Conservation (phyloP, 768 basidiomycete genomes). For the Ramaria sp. region DNA sequence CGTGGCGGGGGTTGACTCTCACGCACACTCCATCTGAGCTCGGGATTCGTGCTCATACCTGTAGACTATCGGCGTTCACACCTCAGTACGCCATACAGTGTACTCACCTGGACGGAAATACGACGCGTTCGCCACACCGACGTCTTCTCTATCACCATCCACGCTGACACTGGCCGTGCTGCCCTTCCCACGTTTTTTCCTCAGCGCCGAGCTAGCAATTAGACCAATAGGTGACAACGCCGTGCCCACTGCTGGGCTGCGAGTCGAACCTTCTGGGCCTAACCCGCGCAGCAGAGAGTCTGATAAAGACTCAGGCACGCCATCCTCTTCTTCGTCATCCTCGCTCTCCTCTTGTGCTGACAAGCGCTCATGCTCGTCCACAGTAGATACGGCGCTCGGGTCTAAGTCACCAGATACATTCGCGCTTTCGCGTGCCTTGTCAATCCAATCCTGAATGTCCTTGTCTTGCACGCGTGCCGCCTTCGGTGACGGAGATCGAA, state of each 20-base stretch:
- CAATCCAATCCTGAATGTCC: constrained; percentile 58
- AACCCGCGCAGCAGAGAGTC: neutral
- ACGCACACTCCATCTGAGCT: constrained; percentile 27
- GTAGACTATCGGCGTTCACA: neutral
- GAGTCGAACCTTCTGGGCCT: constrained; percentile 16
- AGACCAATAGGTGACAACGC: constrained; percentile 7
- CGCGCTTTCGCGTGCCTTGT: constrained; percentile 46
- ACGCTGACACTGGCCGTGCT: constrained; percentile 26
- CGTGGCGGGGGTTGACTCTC: constrained; percentile 44
- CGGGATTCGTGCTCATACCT: constrained; percentile 21
- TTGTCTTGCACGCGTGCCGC: constrained; percentile 9
- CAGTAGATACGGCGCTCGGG: constrained; percentile 1
- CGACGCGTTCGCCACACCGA: constrained; percentile 56
- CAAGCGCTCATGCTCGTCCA: constrained; percentile 17
- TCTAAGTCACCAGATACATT: constrained; percentile 3
- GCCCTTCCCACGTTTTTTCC: constrained; percentile 21
- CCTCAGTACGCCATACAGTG: neutral
- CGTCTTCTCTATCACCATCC: constrained; percentile 36
- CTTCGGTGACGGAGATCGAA: constrained; percentile 2
- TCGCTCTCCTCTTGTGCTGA: constrained; percentile 26
- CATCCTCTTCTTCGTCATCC: constrained; percentile 29
- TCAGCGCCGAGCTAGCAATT: constrained; percentile 15
- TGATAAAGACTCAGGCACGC: constrained; percentile 16
- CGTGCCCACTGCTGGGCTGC: constrained; percentile 12
- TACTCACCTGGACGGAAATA: constrained; percentile 58